Evolutionary conservation across 768 basidiomycete species (phyloP), one percentile per base, ranked within the genome.

Genomic region (Mycena belliarum): DNA sequence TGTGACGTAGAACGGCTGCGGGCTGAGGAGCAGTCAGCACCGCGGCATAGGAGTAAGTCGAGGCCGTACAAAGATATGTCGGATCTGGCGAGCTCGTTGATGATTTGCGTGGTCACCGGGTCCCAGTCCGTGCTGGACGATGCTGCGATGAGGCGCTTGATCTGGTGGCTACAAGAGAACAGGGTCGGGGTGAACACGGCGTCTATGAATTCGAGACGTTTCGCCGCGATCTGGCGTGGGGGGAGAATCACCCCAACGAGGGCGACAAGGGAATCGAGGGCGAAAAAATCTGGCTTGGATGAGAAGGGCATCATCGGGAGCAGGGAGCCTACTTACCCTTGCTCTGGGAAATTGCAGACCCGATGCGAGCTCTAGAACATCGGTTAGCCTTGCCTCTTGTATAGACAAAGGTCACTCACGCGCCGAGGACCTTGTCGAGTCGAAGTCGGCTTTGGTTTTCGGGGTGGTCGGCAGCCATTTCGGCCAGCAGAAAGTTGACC

Each of bases 1-100:
- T 20, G 4, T 52, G 45, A 60, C 41, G 25, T 37, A 12, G 54
- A 65, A 63, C 12, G 64, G 64, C 33, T 65, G 64, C 14, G 64
- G 64, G 52, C 64, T 65, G n/a, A 6, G 21, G 15, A 8, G 18
- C 18, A 11, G 40, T 53, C n/a, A 49, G 35, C n/a, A 9, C 16
- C 4, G n/a, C n/a, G 2, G 2, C 8, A 14, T 7, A 9, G 15
- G 10, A 6, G 16, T 33, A 28, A n/a, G 37, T 3, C 24, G 24
- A 21, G 3, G 50, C 49, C 55, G 37, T 25, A 65, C 64, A 52
- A 65, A 1, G 57, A 53, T 5, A 63, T 29, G 56, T 63, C 46
- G 7, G 50, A 37, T 24, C 46, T 33, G 20, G 64, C 61, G 1
- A 65, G 59, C n/a, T 43, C 40, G 46, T 55, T 33, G 43, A 60